phyloP scores from a whole-genome alignment of 2,329 filamentous ascomycete genomes.

The Fusarium mundagurra region DNA sequence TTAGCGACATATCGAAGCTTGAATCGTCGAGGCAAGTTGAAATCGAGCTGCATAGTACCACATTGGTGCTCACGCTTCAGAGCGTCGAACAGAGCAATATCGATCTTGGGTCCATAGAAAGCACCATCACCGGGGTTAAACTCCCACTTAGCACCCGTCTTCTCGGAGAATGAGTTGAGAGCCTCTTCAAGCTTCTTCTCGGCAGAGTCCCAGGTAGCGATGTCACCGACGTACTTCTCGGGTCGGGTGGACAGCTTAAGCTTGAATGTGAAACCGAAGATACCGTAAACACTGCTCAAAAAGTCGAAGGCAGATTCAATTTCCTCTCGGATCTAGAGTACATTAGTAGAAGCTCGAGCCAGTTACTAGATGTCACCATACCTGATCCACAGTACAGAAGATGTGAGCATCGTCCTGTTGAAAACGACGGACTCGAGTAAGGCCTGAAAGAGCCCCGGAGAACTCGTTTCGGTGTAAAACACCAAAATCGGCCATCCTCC shows the following conservation, averaged over 20 bases:
- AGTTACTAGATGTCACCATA: slow-evolving; percentile 15
- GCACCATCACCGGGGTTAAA: slow-evolving; percentile 95
- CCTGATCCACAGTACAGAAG: slow-evolving; percentile 72
- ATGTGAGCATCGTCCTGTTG: slow-evolving; percentile 97
- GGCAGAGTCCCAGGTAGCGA: slow-evolving; percentile 88
- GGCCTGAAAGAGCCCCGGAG: slow-evolving; percentile 87
- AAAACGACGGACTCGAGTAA: slow-evolving; percentile 93
- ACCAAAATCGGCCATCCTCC: slow-evolving; percentile 95
- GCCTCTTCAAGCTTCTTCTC: slow-evolving; percentile 83
- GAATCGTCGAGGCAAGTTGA: slow-evolving; percentile 70
- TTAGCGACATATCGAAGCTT: slow-evolving; percentile 61
- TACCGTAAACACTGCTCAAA: slow-evolving; percentile 75
- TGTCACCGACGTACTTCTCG: slow-evolving; percentile 88
- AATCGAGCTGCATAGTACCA: slow-evolving; percentile 93
- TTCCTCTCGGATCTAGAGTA: slow-evolving; percentile 50
- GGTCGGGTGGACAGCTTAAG: slow-evolving; percentile 91
- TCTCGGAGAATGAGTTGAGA: slow-evolving; percentile 77
- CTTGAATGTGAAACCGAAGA: slow-evolving; percentile 78
- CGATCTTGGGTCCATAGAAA: slow-evolving; percentile 98
- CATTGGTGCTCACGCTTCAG: slow-evolving; percentile 71
- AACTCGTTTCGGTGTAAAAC: slow-evolving; percentile 95
- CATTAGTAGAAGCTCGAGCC: slow-evolving; percentile 2
- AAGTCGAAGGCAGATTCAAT: slow-evolving; percentile 91
- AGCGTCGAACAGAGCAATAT: slow-evolving; percentile 92
- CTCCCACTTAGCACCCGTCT: slow-evolving; percentile 77